A percentile compares a stretch with the other conserved stretches of the same genome.
Evolutionary conservation across 371 early-diverging fungal genomes (phyloP).

Genomic region (Actinomucor elegans): DNA sequence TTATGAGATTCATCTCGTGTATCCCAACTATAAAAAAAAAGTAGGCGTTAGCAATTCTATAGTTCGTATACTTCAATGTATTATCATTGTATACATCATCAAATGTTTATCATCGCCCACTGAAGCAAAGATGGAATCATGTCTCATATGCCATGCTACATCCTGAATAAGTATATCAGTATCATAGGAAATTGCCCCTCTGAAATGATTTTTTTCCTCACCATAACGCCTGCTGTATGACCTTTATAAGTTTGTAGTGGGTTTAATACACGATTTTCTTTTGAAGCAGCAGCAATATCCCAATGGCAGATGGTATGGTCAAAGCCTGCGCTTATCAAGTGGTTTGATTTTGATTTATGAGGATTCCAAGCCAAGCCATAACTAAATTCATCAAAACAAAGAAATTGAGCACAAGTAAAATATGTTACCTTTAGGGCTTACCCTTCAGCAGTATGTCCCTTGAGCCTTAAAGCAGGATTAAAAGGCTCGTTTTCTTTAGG

Average conservation of each 20-base stretch:
- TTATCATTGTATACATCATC: conserved; percentile 67
- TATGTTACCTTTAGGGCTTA: conserved; percentile 27
- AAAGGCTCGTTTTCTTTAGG: conserved; percentile 73
- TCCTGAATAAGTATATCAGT: too few species aligned
- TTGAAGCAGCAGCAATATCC: conserved; percentile 43
- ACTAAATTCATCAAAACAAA: conserved; percentile 27
- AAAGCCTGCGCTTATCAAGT: conserved; percentile 79
- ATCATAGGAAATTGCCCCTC: too few species aligned
- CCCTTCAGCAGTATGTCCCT: conserved; percentile 96
- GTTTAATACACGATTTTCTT: conserved; percentile 69
- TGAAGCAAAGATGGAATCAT: conserved; percentile 88
- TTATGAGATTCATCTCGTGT: conserved; percentile 50
- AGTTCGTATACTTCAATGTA: neutral
- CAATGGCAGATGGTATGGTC: conserved; percentile 86
- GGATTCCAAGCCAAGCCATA: conserved; percentile 81
- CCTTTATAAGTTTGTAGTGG: conserved; percentile 74
- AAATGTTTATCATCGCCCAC: conserved; percentile 95
- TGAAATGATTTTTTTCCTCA: neutral
- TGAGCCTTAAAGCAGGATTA: conserved; percentile 84
- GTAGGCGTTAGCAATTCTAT: too few species aligned
- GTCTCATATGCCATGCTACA: conserved; percentile 87
- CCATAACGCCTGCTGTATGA: conserved; percentile 92
- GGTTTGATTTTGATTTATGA: conserved; percentile 56
- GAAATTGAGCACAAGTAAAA: neutral
- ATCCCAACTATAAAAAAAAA: conserved; percentile 82